Evolutionary conservation across 305 asterid genomes (phyloP), one percentile per base, ranked within the genome.

Genomic region (Fraxinus angustifolia): DNA sequence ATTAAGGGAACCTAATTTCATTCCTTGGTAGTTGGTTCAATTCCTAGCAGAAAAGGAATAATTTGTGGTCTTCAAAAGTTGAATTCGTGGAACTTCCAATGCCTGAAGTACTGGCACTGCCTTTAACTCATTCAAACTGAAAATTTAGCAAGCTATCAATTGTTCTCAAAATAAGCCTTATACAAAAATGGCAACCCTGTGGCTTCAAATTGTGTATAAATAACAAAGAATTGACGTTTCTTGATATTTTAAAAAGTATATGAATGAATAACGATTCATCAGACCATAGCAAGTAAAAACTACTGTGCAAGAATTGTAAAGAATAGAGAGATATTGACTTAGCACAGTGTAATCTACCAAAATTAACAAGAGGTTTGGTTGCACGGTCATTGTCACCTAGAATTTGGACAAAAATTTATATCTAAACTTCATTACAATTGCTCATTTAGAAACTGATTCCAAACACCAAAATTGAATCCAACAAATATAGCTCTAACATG

Each of bases 1-100:
- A 35, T 35, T 35, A 35, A 56, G 28, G 67, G 67, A 7, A 67
- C 31, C 21, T 16, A 33, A 31, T 31, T 33, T n/a, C 75, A 71
- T 71, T 71, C 74, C 74, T 68, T 12, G 74, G 74, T 4, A 68
- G 74, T 12, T 23, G 74, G 74, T 68, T 68, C 74, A 71, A 14
- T 71, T 14, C 26, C 12, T 16, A 71, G 45, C 42, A 31, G 5
- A 71, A n/a, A n/a, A 71, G 48, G 45, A 71, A 16, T n/a, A 14
- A 70, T 8, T 70, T 1, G 40, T 12, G 42, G 45, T 70, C 4
- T 70, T 33, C 23, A 67, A 31, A 33, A 70, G 23, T 33, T 68
- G 26, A 70, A 71, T 33, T 5, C 36, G 28, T 14, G 42, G 26
- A 71, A 6, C 75, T 71, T 16, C 45, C 45, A 71, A 71, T 2